Evolutionary conservation across 192 early-diverging fungal species (phyloP).

Genomic region (Gaertneriomyces sp.): DNA sequence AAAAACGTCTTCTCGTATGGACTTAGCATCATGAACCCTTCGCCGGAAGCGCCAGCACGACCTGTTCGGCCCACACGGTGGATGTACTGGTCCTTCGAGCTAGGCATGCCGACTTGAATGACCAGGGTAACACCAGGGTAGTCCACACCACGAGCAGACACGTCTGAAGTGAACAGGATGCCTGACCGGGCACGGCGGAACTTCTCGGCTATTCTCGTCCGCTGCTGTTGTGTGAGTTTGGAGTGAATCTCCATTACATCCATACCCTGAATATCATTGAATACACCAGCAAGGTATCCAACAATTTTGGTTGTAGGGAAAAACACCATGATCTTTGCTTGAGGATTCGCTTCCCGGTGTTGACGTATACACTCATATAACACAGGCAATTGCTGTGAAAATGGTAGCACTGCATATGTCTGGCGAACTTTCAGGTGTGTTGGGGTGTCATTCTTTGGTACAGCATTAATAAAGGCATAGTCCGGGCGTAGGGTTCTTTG

Average conservation of each 20-base stretch:
- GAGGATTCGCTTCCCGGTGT: constrained; percentile 51
- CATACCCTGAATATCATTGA: constrained; percentile 45
- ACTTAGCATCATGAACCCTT: constrained; percentile 76
- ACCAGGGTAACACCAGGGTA: constrained; percentile 91
- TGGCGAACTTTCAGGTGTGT: constrained; percentile 80
- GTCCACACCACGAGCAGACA: constrained; percentile 96
- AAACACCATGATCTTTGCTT: constrained; percentile 88
- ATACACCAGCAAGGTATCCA: constrained; percentile 58
- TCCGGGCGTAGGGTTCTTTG: constrained; percentile 57
- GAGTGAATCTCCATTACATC: constrained; percentile 72
- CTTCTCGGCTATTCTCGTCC: constrained; percentile 63
- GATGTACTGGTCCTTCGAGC: constrained; percentile 82
- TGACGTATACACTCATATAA: constrained; percentile 65
- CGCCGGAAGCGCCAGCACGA: constrained; percentile 86
- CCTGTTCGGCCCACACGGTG: constrained; percentile 96
- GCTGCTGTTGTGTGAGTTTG: constrained; percentile 67
- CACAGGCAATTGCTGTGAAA: constrained; percentile 55
- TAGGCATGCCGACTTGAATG: constrained; percentile 82
- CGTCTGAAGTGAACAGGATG: constrained; percentile 90
- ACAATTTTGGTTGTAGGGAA: constrained; percentile 75
- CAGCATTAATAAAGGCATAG: constrained; percentile 75
- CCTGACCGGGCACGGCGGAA: constrained; percentile 65
- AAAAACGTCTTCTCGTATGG: constrained; percentile 79
- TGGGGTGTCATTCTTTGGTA: constrained; percentile 78
- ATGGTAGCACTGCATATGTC: constrained; percentile 64